Evolutionary conservation across 2,329 filamentous ascomycete genomes (phyloP), one percentile per base, ranked within the genome.

Genomic region (Fusarium sp.): DNA sequence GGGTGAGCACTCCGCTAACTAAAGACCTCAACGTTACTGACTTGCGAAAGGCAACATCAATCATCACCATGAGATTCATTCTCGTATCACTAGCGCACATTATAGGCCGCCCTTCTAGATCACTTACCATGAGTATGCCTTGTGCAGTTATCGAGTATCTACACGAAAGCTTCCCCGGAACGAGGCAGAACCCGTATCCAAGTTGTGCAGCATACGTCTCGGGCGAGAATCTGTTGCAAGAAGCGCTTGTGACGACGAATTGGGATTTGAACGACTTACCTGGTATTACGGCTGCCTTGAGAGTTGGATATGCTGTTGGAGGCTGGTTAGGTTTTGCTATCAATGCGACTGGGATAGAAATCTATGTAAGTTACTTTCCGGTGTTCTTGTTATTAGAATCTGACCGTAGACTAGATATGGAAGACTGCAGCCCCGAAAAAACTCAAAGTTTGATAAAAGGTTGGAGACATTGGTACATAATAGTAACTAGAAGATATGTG

Each of bases 11-110:
- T 23, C 7, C 14, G 9, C 3, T 4, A 18, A 18, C n/a, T 7
- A 6, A 12, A 14, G 5, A 10, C 1, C 4, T 16, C 0, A 6
- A 14, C 18, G 5, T 1, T 21, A 14, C 61, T 62, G 38, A 60
- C 39, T 31, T 23, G 4, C 5, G 4, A 21, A n/a, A 70, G 67
- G 61, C 66, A 42, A 59, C 66, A 7, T 57, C 68, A 11, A 70
- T 70, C 9, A 48, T 70, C 3, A 66, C 55, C 4, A 62, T 70
- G 68, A 70, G 68, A 14, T 7, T 66, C 4, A n/a, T 70, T 7
- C 49, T 70, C 3, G 14, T 70, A 6, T 33, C 42, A 0, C 5
- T 46, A 2, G 67, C 66, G 3, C 25, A 66, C 3, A 37, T 70
- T 4, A 51, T 70, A 12, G 60, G 66, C 6, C 41, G 27, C 2